Evolutionary conservation across 129 eudicot species (phyloP).

Genomic region (Centaurea solstitialis): DNA sequence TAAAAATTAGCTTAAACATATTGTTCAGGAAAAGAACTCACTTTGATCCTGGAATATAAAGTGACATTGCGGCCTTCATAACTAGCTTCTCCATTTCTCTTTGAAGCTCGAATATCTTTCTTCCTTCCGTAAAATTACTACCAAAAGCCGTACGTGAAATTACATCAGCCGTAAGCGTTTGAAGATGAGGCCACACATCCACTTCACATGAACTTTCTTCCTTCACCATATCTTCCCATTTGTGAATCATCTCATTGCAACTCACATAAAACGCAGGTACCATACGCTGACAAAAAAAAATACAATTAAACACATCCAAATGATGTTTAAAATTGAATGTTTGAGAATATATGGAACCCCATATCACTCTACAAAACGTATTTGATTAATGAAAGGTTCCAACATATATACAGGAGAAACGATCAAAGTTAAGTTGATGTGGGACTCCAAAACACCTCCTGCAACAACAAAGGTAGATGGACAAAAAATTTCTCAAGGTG

Average conservation of each 20-base stretch:
- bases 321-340: too few relatives aligned
- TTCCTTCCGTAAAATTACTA: slow-evolving; percentile 39
- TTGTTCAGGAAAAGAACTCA: slow-evolving; percentile 3
- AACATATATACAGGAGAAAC: too few relatives aligned
- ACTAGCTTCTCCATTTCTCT: slow-evolving; percentile 44
- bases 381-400: too few relatives aligned
- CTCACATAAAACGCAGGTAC: slow-evolving; percentile 48
- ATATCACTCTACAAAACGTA: too few relatives aligned
- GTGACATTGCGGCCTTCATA: slow-evolving; percentile 31
- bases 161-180: slow-evolving; percentile 40
- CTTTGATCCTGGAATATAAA: slow-evolving; percentile 69
- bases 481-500: too few relatives aligned
- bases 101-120: slow-evolving; percentile 47
- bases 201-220: slow-evolving; percentile 29
- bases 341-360: too few relatives aligned
- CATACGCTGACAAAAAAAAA: slow-evolving; percentile 38
- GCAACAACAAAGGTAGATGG: too few relatives aligned
- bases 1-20: background rate
- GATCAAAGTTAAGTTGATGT: too few relatives aligned
- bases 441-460: too few relatives aligned
- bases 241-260: slow-evolving; percentile 42
- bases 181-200: slow-evolving; percentile 46
- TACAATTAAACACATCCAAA: background rate
- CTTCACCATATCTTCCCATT: slow-evolving; percentile 36
- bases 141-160: slow-evolving; percentile 62